Conservation (phyloP, 352 stramenopile species). For the Elongisporangium undulatum region DNA sequence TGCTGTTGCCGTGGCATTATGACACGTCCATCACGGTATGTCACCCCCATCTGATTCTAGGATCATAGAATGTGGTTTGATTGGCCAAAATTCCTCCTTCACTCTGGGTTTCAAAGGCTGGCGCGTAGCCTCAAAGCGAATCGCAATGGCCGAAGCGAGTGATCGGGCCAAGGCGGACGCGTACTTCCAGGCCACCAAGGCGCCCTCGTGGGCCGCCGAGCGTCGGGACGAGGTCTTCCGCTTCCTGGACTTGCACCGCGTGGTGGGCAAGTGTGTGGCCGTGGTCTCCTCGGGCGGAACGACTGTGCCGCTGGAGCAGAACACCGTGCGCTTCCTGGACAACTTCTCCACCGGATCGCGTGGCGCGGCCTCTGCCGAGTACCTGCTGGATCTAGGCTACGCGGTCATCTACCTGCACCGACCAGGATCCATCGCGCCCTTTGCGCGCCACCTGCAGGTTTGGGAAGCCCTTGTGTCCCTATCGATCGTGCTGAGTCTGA, state of each 20-base stretch:
- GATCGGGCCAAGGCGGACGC: conserved; percentile 17
- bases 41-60: not conserved
- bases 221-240: conserved; percentile 36
- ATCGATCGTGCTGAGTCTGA: not conserved
- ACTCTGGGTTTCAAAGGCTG: not conserved
- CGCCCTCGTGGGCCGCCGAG: conserved; percentile 28
- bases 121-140: not conserved
- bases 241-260: conserved; percentile 64
- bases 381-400: conserved; percentile 94
- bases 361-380: conserved; percentile 80
- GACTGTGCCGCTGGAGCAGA: conserved; percentile 92
- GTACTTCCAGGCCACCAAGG: conserved; percentile 53
- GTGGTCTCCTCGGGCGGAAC: conserved; percentile 96
- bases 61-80: not conserved
- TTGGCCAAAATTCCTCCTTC: not conserved
- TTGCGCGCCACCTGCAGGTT: conserved; percentile 68
- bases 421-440: conserved; percentile 80
- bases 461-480: not conserved
- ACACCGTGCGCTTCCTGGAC: conserved; percentile 96
- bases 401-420: conserved; percentile 96
- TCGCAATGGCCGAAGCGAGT: conserved; percentile 7
- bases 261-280: conserved; percentile 79
- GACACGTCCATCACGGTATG: not conserved
- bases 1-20: not conserved
- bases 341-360: conserved; percentile 96